A percentile compares a stretch with the other conserved stretches of the same genome.
These are phyloP conservation scores for Corchorus olitorius DNA, from an alignment of 345 rosid species.

Conservation along the genomic window DNA sequence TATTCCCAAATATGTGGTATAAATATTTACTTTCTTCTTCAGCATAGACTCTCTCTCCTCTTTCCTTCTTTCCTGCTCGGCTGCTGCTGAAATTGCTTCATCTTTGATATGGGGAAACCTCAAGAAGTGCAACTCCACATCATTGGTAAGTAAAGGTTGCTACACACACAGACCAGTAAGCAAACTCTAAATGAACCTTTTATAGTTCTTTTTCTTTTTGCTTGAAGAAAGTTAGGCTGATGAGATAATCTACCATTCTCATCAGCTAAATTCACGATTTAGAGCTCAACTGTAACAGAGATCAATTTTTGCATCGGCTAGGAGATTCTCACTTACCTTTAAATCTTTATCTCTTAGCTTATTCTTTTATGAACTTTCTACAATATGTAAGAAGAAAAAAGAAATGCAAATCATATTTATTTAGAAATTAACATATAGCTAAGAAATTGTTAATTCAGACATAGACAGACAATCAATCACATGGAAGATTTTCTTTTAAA, in stretches of 20 bases:
- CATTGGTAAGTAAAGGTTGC: constrained; percentile 17
- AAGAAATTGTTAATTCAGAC: not conserved
- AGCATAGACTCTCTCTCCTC: not conserved
- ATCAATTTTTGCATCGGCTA: too few species aligned
- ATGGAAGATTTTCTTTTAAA: not conserved
- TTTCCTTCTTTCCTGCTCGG: not conserved
- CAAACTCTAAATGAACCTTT: not conserved
- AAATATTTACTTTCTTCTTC: not conserved
- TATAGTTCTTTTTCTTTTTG: not conserved
- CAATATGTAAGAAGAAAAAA: too few species aligned
- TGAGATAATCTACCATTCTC: not conserved
- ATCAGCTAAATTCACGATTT: not conserved
- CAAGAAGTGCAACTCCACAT: constrained; percentile 28
- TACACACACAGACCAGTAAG: not conserved
- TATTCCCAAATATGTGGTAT: not conserved
- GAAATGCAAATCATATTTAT: not conserved
- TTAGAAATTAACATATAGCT: not conserved
- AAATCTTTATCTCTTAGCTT: too few species aligned
- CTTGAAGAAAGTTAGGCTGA: too few species aligned
- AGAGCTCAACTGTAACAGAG: too few species aligned
- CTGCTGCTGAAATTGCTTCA: not conserved
- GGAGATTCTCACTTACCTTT: too few species aligned
- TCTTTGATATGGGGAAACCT: constrained; percentile 30
- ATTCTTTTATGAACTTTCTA: not conserved
- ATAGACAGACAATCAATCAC: too few species aligned